These are phyloP conservation scores for Reticulomyxa filosa DNA, from an alignment of 78 protist genomes.

Conservation along the genomic window DNA sequence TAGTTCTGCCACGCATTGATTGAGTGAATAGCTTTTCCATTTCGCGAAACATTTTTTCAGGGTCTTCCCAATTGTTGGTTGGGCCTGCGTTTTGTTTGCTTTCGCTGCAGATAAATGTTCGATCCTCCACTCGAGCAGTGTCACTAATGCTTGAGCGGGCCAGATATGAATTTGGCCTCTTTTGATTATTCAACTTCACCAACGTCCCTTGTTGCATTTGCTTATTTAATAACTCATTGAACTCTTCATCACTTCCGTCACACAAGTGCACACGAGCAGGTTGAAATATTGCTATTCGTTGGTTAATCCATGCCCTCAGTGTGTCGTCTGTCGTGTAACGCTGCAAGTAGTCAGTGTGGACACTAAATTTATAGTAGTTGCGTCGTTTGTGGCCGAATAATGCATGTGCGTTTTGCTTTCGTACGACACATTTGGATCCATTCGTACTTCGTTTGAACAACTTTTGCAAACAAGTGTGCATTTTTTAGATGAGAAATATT, in stretches of 20 bases:
- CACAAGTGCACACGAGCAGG: no score
- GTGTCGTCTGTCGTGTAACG: neutral
- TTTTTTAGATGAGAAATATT: no score
- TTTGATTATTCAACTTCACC: conserved; percentile 19
- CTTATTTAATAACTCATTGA: no score
- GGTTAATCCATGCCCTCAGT: neutral
- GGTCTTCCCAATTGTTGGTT: conserved; percentile 50
- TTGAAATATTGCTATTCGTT: neutral
- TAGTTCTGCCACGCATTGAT: conserved; percentile 54
- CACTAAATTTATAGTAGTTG: no score
- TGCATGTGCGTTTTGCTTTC: no score
- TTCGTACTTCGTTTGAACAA: no score
- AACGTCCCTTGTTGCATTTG: no score
- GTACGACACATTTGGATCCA: no score
- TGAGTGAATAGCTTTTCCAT: conserved; percentile 28
- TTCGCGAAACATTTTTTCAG: conserved; percentile 33
- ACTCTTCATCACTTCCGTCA: no score
- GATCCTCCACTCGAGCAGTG: conserved; percentile 34
- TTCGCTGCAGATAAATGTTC: conserved; percentile 47
- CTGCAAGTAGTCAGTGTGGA: neutral
- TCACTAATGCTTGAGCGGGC: conserved; percentile 53
- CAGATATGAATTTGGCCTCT: conserved; percentile 47
- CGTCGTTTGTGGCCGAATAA: no score
- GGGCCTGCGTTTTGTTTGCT: conserved; percentile 50
- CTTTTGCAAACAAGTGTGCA: no score